These are phyloP conservation scores for Penicillium verrucosum DNA, from an alignment of 2,329 filamentous ascomycete species.

Conservation along the genomic window DNA sequence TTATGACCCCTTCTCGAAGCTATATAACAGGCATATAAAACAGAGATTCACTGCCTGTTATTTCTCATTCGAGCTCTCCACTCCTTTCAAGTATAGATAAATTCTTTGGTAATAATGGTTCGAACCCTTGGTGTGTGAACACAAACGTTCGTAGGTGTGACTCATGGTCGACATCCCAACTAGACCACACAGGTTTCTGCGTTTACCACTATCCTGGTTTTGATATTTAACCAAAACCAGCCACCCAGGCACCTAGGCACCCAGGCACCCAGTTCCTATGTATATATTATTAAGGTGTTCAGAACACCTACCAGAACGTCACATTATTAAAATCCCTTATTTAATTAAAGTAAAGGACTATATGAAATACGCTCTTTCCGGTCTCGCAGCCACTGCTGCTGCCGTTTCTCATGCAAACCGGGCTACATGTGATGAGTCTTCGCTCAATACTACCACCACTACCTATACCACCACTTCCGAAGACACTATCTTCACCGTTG, in stretches of 20 bases:
- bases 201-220: too few relatives aligned
- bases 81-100: background rate
- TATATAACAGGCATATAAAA: background rate
- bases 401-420: background rate
- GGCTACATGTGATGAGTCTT: background rate
- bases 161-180: too few relatives aligned
- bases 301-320: too few relatives aligned
- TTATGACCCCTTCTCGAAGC: background rate
- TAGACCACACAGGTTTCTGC: too few relatives aligned
- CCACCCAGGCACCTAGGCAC: too few relatives aligned
- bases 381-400: background rate
- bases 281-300: too few relatives aligned
- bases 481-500: slow-evolving; percentile 9
- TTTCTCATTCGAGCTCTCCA: background rate
- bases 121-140: too few relatives aligned
- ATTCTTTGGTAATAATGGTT: background rate
- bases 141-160: too few relatives aligned
- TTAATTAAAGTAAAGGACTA: too few relatives aligned
- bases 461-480: slow-evolving; percentile 4
- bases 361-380: background rate
- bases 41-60: background rate
- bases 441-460: background rate
- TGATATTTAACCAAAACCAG: too few relatives aligned
- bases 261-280: too few relatives aligned
- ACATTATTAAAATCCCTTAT: too few relatives aligned